phyloP scores from a whole-genome alignment of 495 filamentous ascomycete genomes.

The Aspergillus sclerotioniger region DNA sequence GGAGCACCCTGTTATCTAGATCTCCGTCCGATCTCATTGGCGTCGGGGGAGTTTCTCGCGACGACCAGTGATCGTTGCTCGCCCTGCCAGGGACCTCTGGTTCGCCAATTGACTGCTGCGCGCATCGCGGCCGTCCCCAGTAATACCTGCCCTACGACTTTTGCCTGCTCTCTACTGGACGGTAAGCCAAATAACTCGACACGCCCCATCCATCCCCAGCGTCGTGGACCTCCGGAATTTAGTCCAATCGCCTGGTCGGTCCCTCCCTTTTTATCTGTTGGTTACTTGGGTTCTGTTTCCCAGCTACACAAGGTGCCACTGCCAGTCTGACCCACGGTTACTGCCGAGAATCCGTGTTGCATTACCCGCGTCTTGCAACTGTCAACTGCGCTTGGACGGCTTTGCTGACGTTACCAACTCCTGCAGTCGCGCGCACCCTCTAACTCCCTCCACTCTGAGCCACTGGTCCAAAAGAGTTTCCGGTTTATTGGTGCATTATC shows the following conservation, averaged over 20 bases:
- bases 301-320: conserved; percentile 37
- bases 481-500: conserved; percentile 14
- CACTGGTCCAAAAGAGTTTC: conserved; percentile 18
- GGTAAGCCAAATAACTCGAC: conserved; percentile 21
- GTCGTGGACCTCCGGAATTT: conserved; percentile 24
- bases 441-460: conserved; percentile 16
- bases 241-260: conserved; percentile 19
- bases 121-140: conserved; percentile 34
- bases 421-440: conserved; percentile 16
- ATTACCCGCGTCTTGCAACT: conserved; percentile 31
- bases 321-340: conserved; percentile 35
- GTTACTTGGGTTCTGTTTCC: conserved; percentile 7
- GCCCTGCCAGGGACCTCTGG: conserved; percentile 38
- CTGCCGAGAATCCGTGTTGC: conserved; percentile 20
- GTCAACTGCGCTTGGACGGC: conserved; percentile 21
- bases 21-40: conserved; percentile 16
- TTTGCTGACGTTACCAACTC: conserved; percentile 29
- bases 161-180: conserved; percentile 14
- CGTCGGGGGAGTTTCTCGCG: conserved; percentile 13
- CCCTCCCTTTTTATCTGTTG: conserved; percentile 16
- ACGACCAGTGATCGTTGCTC: conserved; percentile 25
- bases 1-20: conserved; percentile 8
- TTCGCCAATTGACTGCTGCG: conserved; percentile 44
- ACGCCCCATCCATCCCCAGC: conserved; percentile 22
- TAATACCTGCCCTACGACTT: conserved; percentile 16